Conservation (phyloP, 2,329 filamentous ascomycete species). For the Trematosphaeria pertusa region DNA sequence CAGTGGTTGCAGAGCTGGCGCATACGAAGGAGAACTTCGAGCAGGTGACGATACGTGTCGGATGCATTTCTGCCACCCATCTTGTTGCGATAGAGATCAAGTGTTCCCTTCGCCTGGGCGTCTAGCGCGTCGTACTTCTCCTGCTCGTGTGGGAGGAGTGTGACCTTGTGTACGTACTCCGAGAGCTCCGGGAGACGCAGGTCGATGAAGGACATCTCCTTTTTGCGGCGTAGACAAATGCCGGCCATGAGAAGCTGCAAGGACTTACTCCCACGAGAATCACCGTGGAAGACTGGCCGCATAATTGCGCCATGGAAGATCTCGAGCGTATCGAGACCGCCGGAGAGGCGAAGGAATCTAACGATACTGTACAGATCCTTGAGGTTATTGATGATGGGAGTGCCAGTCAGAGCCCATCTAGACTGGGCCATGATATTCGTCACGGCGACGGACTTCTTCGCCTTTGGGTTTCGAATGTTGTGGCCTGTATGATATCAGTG, state of each 20-base stretch:
- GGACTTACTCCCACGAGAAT: slow-evolving; percentile 65
- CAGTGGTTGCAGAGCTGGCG: slow-evolving; percentile 90
- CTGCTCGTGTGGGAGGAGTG: slow-evolving; percentile 75
- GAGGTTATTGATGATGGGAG: slow-evolving; percentile 82
- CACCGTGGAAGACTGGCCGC: slow-evolving; percentile 68
- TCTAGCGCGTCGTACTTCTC: slow-evolving; percentile 77
- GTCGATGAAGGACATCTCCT: slow-evolving; percentile 89
- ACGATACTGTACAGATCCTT: slow-evolving; percentile 82
- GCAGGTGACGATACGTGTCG: slow-evolving; percentile 70
- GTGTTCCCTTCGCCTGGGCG: slow-evolving; percentile 74
- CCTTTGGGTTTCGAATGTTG: slow-evolving; percentile 77
- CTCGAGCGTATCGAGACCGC: slow-evolving; percentile 74
- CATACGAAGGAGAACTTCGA: slow-evolving; percentile 82
- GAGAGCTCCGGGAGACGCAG: slow-evolving; percentile 78
- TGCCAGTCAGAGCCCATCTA: slow-evolving; percentile 68
- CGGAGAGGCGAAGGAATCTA: slow-evolving; percentile 76
- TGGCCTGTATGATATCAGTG: slow-evolving; percentile 62
- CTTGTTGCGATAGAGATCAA: slow-evolving; percentile 65
- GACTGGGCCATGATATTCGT: slow-evolving; percentile 72
- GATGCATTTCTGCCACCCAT: slow-evolving; percentile 49
- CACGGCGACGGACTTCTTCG: slow-evolving; percentile 74
- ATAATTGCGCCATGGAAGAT: slow-evolving; percentile 78
- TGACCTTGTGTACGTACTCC: slow-evolving; percentile 78
- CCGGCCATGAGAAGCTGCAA: slow-evolving; percentile 81
- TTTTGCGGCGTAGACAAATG: slow-evolving; percentile 80